Evolutionary conservation across 2,329 filamentous ascomycete genomes (phyloP), one percentile per base, ranked within the genome.

Genomic region (Didymella exigua): DNA sequence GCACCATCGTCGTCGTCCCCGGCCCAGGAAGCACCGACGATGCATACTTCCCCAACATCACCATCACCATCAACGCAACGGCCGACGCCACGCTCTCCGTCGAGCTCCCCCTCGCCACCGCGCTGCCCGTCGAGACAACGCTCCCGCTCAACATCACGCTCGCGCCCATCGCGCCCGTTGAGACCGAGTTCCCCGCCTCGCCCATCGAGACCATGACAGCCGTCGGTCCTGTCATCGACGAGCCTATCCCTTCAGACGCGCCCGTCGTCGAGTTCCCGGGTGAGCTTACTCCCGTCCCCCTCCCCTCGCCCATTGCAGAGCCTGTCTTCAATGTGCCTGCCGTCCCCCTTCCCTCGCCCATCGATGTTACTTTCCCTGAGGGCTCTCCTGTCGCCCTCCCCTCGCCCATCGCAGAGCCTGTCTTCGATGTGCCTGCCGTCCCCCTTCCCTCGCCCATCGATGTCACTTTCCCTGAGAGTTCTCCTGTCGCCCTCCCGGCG

Each of bases 181-280:
- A 26, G 23, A 48, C 26, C 10, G 26, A 14, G 19, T 48, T 41
- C 26, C 45, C 36, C 6, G 43, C 23, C 33, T 41, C 40, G 13
- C 37, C 46, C 19, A 37, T 49, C 26, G 40, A 37, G 44, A 54
- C 44, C 7, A 29, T 48, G 19, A 48, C 44, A 10, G 23, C 31
- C 26, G 19, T 40, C 23, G 41, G 24, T 2, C 40, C 48, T 18
- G 41, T 49, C 42, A 23, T 52, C 41, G 40, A 36, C 34, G 52
- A 43, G 26, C 33, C 51, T 18, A 46, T 55, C 30, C 44, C 44
- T 11, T 30, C 38, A 7, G 40, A 47, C 24, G 30, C 43, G 14
- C 47, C 54, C 1, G 34, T 49, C 13, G 21, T 58, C 1, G 46
- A 59, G 19, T 54, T 59, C 48, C 50, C 54, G 45, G 58, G 58